Conservation (phyloP, 2,329 filamentous ascomycete species). For the Colletotrichum godetiae region DNA sequence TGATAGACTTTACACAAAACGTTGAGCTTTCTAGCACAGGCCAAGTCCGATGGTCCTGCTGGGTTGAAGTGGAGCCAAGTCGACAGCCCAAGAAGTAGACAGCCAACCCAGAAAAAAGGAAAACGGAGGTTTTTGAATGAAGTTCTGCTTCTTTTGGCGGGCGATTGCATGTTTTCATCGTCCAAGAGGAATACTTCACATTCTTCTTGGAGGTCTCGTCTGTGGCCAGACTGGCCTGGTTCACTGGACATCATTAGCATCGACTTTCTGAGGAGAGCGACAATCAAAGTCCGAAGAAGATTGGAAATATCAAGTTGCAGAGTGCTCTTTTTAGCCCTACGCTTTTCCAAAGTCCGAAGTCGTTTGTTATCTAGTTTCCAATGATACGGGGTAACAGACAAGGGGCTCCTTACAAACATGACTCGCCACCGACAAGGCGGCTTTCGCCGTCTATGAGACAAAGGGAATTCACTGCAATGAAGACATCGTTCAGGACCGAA, state of each 20-base stretch:
- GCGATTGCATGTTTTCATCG: not conserved
- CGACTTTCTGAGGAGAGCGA: not conserved
- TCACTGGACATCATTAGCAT: not conserved
- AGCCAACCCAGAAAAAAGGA: not conserved
- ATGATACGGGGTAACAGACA: not conserved
- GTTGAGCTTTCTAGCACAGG: conserved; percentile 6
- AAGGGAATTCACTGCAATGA: not conserved
- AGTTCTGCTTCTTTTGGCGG: not conserved
- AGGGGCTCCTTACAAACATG: not conserved
- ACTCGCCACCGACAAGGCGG: not conserved
- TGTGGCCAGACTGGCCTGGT: not conserved
- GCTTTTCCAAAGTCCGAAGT: not conserved
- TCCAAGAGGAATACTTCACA: not conserved
- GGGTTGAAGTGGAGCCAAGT: conserved; percentile 5
- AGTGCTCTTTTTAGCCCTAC: not conserved
- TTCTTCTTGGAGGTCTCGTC: not conserved
- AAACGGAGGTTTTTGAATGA: not conserved
- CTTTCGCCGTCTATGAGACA: not conserved
- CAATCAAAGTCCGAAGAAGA: not conserved
- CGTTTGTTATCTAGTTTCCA: not conserved
- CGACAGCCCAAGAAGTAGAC: not conserved
- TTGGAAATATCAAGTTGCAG: not conserved
- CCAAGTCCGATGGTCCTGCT: conserved; percentile 1
- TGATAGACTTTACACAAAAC: not conserved
- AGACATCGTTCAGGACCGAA: not conserved